These are phyloP conservation scores for Thymus quinquecostatus DNA, from an alignment of 257 asterid species.

Conservation along the genomic window DNA sequence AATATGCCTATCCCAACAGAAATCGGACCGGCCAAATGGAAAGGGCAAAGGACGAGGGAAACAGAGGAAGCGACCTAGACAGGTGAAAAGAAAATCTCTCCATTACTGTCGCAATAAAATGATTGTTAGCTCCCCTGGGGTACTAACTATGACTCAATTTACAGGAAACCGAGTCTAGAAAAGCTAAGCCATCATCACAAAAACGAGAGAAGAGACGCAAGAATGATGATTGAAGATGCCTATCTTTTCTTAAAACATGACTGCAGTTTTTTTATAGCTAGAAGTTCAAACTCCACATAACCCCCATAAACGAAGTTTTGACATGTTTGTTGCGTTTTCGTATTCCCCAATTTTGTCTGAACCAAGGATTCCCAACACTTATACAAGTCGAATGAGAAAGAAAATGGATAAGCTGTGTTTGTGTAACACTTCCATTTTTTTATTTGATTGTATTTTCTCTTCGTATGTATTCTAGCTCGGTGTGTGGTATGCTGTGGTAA, in stretches of 20 bases:
- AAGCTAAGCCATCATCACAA: slow-evolving; percentile 32
- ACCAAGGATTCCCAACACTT: neutral
- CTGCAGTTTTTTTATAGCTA: slow-evolving; percentile 28
- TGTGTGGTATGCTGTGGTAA: neutral
- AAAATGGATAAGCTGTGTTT: neutral
- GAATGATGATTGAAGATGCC: slow-evolving; percentile 40
- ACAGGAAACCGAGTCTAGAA: slow-evolving; percentile 38
- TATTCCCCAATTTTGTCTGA: slow-evolving; percentile 28
- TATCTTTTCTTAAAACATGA: slow-evolving; percentile 10
- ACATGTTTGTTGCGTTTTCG: slow-evolving; percentile 12
- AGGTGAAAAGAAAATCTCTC: slow-evolving; percentile 44
- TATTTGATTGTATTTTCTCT: neutral
- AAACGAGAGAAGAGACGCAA: slow-evolving; percentile 51
- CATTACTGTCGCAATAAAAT: neutral
- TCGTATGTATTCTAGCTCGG: neutral
- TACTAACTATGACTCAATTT: slow-evolving; percentile 23
- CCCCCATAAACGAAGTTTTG: slow-evolving; percentile 16
- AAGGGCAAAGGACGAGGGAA: slow-evolving; percentile 51
- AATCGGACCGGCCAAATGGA: slow-evolving; percentile 38
- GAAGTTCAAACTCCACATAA: slow-evolving; percentile 1
- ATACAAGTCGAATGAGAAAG: slow-evolving; percentile 12
- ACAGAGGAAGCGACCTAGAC: slow-evolving; percentile 44
- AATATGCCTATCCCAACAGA: slow-evolving; percentile 31
- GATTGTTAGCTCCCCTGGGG: neutral
- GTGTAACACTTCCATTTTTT: neutral